These are phyloP conservation scores for Globisporangium emineosum DNA, from an alignment of 352 stramenopile genomes.

Conservation along the genomic window DNA sequence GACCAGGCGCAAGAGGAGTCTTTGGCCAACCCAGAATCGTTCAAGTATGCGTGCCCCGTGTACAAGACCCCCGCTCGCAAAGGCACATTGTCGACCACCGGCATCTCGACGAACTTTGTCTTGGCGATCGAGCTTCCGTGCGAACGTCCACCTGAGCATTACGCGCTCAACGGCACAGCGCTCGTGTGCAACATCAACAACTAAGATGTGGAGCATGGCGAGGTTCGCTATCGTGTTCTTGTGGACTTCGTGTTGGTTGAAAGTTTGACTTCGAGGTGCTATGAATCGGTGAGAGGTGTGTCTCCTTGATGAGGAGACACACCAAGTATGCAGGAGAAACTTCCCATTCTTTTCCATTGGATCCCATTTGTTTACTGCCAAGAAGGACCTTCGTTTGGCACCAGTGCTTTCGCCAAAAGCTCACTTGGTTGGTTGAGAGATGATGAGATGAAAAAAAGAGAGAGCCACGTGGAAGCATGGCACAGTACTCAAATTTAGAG, in stretches of 20 bases:
- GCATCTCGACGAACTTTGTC: slow-evolving; percentile 93
- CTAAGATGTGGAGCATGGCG: too few species aligned
- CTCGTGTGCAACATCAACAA: slow-evolving; percentile 67
- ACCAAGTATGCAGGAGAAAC: too few species aligned
- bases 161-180: slow-evolving; percentile 89
- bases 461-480: not conserved
- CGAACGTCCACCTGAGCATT: slow-evolving; percentile 67
- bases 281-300: not conserved
- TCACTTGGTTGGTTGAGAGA: not conserved
- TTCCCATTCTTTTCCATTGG: too few species aligned
- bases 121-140: slow-evolving; percentile 87
- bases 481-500: not conserved
- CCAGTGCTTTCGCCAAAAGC: not conserved
- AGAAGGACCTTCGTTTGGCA: not conserved
- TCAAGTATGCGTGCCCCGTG: slow-evolving; percentile 85
- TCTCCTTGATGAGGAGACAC: too few species aligned
- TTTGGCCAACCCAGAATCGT: not conserved
- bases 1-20: not conserved
- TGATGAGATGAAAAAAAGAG: not conserved
- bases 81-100: slow-evolving; percentile 90
- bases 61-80: slow-evolving; percentile 91
- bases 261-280: not conserved
- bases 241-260: not conserved
- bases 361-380: not conserved
- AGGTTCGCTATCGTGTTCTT: not conserved